Conservation (phyloP, 73 alveolate species). For the Tetrahymena malaccensis region DNA sequence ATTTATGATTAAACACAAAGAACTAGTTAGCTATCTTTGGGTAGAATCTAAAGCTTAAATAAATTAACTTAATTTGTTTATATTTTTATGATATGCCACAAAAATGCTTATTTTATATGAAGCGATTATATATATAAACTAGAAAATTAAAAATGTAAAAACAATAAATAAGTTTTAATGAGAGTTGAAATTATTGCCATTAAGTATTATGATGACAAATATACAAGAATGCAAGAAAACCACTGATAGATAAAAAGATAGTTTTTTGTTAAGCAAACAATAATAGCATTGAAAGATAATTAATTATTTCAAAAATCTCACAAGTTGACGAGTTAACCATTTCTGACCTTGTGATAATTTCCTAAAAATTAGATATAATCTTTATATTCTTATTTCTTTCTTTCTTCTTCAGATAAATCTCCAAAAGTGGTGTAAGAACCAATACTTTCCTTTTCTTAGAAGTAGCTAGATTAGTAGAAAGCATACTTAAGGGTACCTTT, state of each 20-base stretch:
- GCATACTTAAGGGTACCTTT: not conserved
- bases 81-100: too few relatives aligned
- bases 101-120: too few relatives aligned
- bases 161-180: too few relatives aligned
- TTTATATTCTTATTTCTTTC: not conserved
- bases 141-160: too few relatives aligned
- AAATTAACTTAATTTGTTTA: too few relatives aligned
- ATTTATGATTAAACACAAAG: too few relatives aligned
- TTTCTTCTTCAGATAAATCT: not conserved
- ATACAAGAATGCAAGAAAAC: not conserved
- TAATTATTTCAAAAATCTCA: not conserved
- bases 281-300: not conserved
- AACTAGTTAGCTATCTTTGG: too few relatives aligned
- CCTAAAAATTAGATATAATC: not conserved
- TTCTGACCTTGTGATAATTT: not conserved
- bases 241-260: not conserved
- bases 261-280: not conserved
- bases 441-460: not conserved
- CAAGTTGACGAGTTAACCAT: not conserved
- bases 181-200: not conserved
- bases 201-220: not conserved
- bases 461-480: not conserved
- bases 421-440: not conserved
- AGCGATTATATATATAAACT: too few relatives aligned
- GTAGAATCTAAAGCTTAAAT: too few relatives aligned